Base-by-base conservation (phyloP, 306 rosid species). In the Sesbania bispinosa region DNA sequence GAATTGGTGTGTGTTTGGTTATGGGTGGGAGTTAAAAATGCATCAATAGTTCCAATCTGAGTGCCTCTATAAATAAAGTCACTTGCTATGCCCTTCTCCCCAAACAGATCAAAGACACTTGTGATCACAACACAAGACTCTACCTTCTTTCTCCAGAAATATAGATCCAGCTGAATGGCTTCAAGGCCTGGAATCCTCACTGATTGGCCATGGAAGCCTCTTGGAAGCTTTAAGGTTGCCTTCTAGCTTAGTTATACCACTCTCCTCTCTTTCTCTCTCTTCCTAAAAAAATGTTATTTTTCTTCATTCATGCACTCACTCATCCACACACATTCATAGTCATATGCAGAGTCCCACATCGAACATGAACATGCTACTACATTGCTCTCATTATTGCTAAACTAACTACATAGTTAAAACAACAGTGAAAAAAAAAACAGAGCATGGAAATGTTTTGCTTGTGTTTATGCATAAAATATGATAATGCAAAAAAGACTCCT, bases 151-250 rank as follows among this genome's bases (percentile, higher is more conserved):
- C 7, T 39, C 13, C 2, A 51, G 14, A 18, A 29, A 1, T 4
- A 10, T 57, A 41, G 33, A 20, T 57, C 9, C 23, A 19, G 38
- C 61, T 46, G 33, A 54, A 87, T 87, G 92, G 92, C 92, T 23
- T 74, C 92, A 24, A 87, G 45, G 45, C 89, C 92, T 0, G 92
- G 92, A 73, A 63, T 87, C 50, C 89, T 87, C 62, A 80, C 87
- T 8, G 87, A 87, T 24, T 87, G 92, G 92, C 92, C 92, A 54
- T 84, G 92, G 92, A 87, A 77, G 55, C 81, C 84, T 10, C 84
- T 87, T 10, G 87, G 92, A 62, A 82, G 47, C 62, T 82, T 71
- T 58, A 87, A 87, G 92, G 90, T 86, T 32, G 0, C 14, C 13
- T 10, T 8, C 0, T 39, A 0, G 9, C 19, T 35, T 52, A 29